These are phyloP conservation scores for Raphanus raphanistrum DNA, from an alignment of 345 rosid species.

Conservation along the genomic window DNA sequence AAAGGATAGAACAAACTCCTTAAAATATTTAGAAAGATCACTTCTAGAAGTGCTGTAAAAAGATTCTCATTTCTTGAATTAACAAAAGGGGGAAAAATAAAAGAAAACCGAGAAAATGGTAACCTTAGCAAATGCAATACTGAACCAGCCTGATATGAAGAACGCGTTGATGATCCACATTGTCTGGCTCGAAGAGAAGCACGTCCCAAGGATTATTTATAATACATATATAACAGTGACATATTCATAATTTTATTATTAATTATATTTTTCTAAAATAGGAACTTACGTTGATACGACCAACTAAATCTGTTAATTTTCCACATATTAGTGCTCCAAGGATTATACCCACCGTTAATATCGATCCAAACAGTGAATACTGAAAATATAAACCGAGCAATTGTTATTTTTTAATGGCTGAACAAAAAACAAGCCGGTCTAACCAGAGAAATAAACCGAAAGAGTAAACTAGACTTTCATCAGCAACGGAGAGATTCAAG, in stretches of 20 bases:
- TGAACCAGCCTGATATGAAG: conserved; percentile 52
- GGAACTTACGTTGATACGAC: conserved; percentile 47
- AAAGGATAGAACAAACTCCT: not conserved
- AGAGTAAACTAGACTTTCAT: conserved; percentile 17
- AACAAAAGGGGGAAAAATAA: not conserved
- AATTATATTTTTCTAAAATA: not conserved
- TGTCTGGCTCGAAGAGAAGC: conserved; percentile 39
- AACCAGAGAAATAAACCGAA: not conserved
- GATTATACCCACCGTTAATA: conserved; percentile 51
- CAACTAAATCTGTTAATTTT: conserved; percentile 47
- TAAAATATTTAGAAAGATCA: not conserved
- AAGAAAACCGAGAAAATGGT: not conserved
- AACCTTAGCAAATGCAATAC: conserved; percentile 58
- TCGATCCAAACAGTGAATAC: conserved; percentile 50
- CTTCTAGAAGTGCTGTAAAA: not conserved
- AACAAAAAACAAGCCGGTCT: not conserved
- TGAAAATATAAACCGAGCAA: conserved; percentile 16
- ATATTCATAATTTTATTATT: not conserved
- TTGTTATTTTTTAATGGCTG: not conserved
- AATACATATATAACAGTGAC: not conserved
- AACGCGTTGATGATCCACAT: conserved; percentile 50
- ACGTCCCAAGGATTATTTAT: not conserved
- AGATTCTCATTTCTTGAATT: not conserved
- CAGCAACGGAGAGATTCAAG: conserved; percentile 38
- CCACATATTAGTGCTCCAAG: conserved; percentile 50